Evolutionary conservation across 352 stramenopile genomes (phyloP), one percentile per base, ranked within the genome.

Genomic region (Phytophthora vignae): DNA sequence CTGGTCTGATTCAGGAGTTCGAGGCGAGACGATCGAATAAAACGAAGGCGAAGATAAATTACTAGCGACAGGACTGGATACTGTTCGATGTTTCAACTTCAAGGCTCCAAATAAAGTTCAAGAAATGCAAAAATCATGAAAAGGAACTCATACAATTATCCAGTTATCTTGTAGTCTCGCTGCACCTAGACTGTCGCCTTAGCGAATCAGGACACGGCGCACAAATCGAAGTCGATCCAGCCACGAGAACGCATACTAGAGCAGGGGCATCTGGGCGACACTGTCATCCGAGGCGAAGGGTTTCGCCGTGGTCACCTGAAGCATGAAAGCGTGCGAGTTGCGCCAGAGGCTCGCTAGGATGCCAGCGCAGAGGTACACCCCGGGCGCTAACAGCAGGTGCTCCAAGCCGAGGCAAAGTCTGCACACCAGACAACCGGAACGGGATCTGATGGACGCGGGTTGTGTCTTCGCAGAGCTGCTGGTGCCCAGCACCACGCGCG

Each of bases 291-390:
- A 62, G 6, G 46, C 38, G 12, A 70, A 64, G 25, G 29, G 44
- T 9, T 54, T 42, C 19, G 21, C 10, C 7, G 55, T 40, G 19
- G 46, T 55, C 27, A 71, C 64, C 8, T 71, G 8, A 2, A 71
- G 14, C 33, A 71, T 29, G 36, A 71, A 71, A 0, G 40, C 29
- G 55, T 71, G 64, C 7, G 46, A 46, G n/a, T 19, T 33, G 22
- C 55, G 55, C 15, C 49, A 49, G 21, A 55, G 64, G 4, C 21
- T 17, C 21, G 49, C 15, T 1, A 55, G 15, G 29, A 19, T 25
- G 3, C 56, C 58, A 4, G 38, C 50, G 19, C 58, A 60, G 15
- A 67, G 10, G 52, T 73, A 67, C 4, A 73, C 55, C 3, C 29
- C 66, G 9, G 48, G 29, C 3, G 31, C 53, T 3, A 62, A 46